Evolutionary conservation across 306 rosid genomes (phyloP).

Genomic region (Cucurbita maxima): DNA sequence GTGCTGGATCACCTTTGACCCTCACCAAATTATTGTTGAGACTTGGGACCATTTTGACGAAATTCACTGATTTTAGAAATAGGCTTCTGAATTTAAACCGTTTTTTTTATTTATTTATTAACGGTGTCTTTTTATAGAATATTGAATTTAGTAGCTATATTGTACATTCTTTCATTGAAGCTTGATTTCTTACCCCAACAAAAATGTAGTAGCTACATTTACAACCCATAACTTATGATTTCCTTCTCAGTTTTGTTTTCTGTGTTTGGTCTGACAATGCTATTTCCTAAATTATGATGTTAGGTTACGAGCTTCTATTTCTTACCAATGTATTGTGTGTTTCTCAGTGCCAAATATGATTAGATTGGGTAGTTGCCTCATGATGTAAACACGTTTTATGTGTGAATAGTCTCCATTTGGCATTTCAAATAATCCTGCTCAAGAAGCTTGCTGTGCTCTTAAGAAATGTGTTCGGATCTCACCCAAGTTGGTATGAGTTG

Average conservation of each 20-base stretch:
- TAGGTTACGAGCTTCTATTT: background rate
- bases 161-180: background rate
- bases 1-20: background rate
- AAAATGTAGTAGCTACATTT: background rate
- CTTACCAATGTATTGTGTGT: background rate
- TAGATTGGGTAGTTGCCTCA: background rate
- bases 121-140: background rate
- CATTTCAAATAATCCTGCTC: background rate
- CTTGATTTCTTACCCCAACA: background rate
- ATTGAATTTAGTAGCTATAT: background rate
- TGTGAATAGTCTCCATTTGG: background rate
- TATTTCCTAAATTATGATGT: background rate
- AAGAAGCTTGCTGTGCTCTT: background rate
- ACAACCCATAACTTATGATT: background rate
- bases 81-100: background rate
- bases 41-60: background rate
- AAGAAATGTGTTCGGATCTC: slow-evolving; percentile 2
- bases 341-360: background rate
- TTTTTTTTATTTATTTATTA: background rate
- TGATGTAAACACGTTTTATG: background rate
- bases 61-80: background rate
- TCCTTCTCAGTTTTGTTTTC: background rate
- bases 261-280: background rate
- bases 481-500: background rate
- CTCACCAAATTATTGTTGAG: background rate